A percentile compares a stretch with the other conserved stretches of the same genome.
Conservation (phyloP, 1,284 basidiomycete species). For the Sutorius eximius region DNA sequence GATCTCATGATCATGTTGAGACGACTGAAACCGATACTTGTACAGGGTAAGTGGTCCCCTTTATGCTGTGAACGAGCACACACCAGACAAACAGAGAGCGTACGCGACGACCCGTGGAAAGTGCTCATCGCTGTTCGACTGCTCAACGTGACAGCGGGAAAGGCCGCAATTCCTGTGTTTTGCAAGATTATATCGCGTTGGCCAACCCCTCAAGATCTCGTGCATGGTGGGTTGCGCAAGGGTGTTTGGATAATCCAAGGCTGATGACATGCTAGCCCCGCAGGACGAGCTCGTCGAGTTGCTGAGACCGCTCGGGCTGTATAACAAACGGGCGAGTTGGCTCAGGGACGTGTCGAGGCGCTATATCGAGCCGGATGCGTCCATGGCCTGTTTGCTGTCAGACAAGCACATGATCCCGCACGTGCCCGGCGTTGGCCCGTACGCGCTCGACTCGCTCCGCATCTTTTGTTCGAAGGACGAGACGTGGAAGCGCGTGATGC, state of each 20-base stretch:
- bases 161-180: constrained; percentile 41
- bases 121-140: constrained; percentile 32
- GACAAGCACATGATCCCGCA: constrained; percentile 32
- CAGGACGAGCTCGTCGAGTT: constrained; percentile 43
- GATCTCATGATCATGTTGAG: constrained; percentile 30
- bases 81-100: constrained; percentile 17
- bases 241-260: not conserved
- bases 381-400: not conserved
- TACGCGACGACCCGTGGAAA: constrained; percentile 33
- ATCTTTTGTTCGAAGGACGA: constrained; percentile 51
- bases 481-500: constrained; percentile 59
- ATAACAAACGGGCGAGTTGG: constrained; percentile 50
- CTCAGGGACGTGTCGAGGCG: constrained; percentile 48
- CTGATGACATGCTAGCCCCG: constrained; percentile 5
- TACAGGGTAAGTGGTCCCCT: constrained; percentile 25
- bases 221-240: constrained; percentile 41
- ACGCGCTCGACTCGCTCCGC: constrained; percentile 67
- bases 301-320: constrained; percentile 53
- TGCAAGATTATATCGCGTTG: constrained; percentile 51
- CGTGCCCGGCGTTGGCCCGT: constrained; percentile 57
- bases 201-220: constrained; percentile 52
- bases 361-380: constrained; percentile 36
- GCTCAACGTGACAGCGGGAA: constrained; percentile 35
- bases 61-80: not conserved
- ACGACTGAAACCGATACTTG: constrained; percentile 32